phyloP scores from a whole-genome alignment of 2,329 filamentous ascomycete species.

The Colletotrichum neosansevieriae region DNA sequence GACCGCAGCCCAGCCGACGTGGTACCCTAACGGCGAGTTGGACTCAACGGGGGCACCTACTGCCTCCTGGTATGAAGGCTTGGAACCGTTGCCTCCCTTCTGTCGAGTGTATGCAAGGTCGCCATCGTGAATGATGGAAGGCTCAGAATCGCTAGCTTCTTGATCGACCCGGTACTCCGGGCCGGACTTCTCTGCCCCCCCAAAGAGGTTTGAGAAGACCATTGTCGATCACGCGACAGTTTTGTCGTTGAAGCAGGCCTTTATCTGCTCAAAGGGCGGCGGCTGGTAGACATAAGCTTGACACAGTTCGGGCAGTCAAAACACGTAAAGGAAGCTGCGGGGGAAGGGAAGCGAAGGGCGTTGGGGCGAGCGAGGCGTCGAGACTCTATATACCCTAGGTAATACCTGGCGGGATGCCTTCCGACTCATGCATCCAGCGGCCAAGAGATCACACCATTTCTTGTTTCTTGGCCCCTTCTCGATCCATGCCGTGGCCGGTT shows the following conservation, averaged over 20 bases:
- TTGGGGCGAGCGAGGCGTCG: background rate
- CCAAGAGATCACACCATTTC: constrained; percentile 33
- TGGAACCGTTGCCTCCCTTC: constrained; percentile 61
- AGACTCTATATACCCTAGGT: constrained; percentile 2
- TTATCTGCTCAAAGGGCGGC: too few relatives aligned
- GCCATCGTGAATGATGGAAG: constrained; percentile 51
- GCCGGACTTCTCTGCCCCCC: constrained; percentile 24
- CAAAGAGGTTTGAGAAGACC: constrained; percentile 33
- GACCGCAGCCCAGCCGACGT: constrained; percentile 67
- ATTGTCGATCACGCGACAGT: background rate
- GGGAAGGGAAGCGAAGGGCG: background rate
- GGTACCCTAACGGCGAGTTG: constrained; percentile 69
- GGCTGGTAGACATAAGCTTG: too few relatives aligned
- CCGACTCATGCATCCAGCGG: constrained; percentile 19
- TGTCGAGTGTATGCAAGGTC: constrained; percentile 56
- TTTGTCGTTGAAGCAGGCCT: background rate
- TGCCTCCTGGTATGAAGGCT: constrained; percentile 69
- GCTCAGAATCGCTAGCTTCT: constrained; percentile 44
- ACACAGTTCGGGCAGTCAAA: too few relatives aligned
- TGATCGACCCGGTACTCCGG: constrained; percentile 14
- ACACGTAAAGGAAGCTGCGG: background rate
- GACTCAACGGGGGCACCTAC: constrained; percentile 71
- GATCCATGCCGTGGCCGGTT: constrained; percentile 16
- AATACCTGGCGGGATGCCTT: too few relatives aligned
- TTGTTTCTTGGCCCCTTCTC: constrained; percentile 27